These are phyloP conservation scores for Gossypium schwendimanii DNA, from an alignment of 441 rosid genomes.

Conservation along the genomic window DNA sequence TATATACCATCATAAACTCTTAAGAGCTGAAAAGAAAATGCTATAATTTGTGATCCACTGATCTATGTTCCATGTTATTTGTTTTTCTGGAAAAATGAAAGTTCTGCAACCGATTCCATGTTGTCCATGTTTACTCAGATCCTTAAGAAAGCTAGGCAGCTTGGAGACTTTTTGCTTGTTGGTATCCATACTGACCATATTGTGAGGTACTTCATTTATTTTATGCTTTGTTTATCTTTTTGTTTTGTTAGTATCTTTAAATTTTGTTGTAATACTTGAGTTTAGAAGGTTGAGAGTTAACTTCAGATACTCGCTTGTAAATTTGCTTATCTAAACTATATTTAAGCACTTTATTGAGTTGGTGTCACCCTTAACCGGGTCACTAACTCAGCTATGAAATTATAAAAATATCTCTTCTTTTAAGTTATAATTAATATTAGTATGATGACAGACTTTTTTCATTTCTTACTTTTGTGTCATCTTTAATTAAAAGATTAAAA, in stretches of 20 bases:
- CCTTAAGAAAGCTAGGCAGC: constrained; percentile 78
- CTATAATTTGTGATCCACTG: not conserved
- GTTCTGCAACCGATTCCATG: not conserved
- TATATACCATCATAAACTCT: not conserved
- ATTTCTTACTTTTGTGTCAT: no score
- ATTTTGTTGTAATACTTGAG: not conserved
- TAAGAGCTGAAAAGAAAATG: not conserved
- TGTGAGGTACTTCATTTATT: constrained; percentile 51
- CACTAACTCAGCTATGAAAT: no score
- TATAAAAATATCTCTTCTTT: no score
- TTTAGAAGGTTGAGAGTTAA: not conserved
- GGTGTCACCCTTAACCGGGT: no score
- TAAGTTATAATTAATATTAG: no score
- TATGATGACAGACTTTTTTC: no score
- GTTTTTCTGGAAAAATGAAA: not conserved
- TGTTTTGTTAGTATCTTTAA: not conserved
- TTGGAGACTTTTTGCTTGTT: constrained; percentile 88
- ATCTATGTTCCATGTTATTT: not conserved
- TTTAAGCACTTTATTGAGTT: no score
- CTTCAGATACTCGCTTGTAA: not conserved
- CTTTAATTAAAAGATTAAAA: no score
- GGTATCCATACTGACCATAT: constrained; percentile 81
- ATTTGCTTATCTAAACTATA: not conserved
- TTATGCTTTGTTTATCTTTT: not conserved
- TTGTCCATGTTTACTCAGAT: constrained; percentile 39